Conservation (phyloP, 2,329 filamentous ascomycete species). For the Neonectria punicea region DNA sequence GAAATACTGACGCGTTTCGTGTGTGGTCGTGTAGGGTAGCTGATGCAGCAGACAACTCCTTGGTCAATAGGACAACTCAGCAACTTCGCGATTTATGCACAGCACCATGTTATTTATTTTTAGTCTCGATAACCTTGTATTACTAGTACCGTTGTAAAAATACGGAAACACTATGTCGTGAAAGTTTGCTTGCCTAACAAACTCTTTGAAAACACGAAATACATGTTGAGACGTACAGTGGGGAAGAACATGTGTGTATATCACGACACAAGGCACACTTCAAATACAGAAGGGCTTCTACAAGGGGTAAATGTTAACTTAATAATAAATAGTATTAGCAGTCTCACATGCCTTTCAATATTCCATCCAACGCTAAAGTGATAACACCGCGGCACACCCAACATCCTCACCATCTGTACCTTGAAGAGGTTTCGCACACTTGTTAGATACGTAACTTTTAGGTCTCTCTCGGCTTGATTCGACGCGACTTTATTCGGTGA, state of each 20-base stretch:
- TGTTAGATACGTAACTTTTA: no score
- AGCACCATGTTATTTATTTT: background rate
- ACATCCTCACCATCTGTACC: background rate
- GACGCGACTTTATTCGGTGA: background rate
- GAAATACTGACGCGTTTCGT: background rate
- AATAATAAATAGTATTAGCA: background rate
- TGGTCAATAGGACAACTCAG: background rate
- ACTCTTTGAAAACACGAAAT: no score
- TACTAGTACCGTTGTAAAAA: no score
- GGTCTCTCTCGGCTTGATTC: background rate
- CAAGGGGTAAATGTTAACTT: no score
- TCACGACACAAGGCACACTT: no score
- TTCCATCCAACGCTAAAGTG: background rate
- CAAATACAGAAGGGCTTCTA: no score
- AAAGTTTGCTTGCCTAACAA: no score
- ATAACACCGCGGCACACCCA: background rate
- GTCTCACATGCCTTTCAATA: background rate
- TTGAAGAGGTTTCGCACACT: background rate
- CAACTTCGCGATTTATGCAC: background rate
- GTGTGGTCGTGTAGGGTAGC: slow-evolving; percentile 8
- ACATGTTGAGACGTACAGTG: no score
- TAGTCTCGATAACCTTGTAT: background rate
- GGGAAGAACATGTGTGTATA: no score
- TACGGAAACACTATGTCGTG: no score
- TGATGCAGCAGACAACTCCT: background rate